Percentiles rank a stretch among this genome's conserved stretches.
Evolutionary conservation across 768 basidiomycete genomes (phyloP).

Genomic region (Saitozyma podzolica): DNA sequence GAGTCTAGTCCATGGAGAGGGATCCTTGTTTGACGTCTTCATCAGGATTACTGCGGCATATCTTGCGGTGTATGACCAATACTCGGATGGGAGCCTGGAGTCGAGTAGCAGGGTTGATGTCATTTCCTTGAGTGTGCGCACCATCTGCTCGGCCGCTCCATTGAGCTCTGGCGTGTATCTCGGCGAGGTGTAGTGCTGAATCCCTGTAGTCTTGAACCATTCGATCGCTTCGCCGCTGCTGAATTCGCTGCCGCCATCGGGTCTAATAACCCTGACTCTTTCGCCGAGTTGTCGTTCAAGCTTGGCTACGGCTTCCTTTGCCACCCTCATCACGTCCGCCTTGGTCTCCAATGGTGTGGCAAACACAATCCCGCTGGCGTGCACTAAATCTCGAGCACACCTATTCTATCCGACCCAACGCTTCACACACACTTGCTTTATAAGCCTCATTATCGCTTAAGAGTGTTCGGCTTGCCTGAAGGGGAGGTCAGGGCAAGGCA

Average conservation of each 20-base stretch:
- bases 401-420: no score
- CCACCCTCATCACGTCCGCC: background rate
- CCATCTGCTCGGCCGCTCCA: background rate
- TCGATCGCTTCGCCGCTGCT: background rate
- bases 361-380: background rate
- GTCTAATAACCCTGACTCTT: conserved; percentile 16
- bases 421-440: no score
- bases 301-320: background rate
- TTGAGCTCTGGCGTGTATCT: background rate
- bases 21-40: no score
- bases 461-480: no score
- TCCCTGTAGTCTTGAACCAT: conserved; percentile 7
- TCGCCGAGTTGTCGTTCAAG: conserved; percentile 10
- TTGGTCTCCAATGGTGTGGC: background rate
- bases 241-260: conserved; percentile 27
- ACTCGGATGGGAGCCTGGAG: background rate
- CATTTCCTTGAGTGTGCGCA: background rate
- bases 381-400: no score
- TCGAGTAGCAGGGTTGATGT: background rate
- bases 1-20: no score
- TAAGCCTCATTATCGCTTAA: no score
- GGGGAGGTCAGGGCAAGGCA: no score
- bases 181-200: conserved; percentile 12
- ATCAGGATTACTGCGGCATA: no score
- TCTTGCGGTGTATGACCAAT: no score